Conservation (phyloP, 495 filamentous ascomycete species). For the Penicillium lagena region DNA sequence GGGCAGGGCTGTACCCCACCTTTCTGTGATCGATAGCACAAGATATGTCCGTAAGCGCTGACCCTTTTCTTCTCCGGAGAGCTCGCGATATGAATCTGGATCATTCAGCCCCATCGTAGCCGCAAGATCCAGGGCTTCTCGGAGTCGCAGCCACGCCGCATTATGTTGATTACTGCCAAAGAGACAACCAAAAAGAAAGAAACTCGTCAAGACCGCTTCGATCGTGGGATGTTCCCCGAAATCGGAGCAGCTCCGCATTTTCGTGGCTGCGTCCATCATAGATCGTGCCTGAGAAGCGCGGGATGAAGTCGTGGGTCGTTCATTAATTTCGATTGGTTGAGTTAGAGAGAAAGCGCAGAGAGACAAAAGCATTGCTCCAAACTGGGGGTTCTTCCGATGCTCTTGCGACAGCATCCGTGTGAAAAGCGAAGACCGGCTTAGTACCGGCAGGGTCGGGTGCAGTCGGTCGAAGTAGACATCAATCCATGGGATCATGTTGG, state of each 20-base stretch:
- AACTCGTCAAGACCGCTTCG: conserved; percentile 67
- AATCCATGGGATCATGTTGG: conserved; percentile 50
- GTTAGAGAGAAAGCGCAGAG: conserved; percentile 81
- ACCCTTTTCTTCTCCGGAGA: conserved; percentile 39
- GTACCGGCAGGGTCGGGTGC: conserved; percentile 73
- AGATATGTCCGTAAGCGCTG: conserved; percentile 43
- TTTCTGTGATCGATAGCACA: conserved; percentile 56
- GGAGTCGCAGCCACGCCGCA: conserved; percentile 51
- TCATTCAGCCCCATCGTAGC: conserved; percentile 54
- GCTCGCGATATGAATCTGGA: conserved; percentile 39
- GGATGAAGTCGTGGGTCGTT: conserved; percentile 32
- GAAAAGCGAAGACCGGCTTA: conserved; percentile 58
- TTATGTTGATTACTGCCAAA: conserved; percentile 59
- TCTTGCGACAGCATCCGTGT: conserved; percentile 54
- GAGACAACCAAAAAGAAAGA: conserved; percentile 71
- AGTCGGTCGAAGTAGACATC: conserved; percentile 81
- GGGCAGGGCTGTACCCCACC: conserved; percentile 17
- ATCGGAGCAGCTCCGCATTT: conserved; percentile 68
- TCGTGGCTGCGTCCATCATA: conserved; percentile 70
- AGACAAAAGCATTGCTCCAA: conserved; percentile 60
- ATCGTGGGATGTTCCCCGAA: conserved; percentile 68
- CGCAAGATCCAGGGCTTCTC: conserved; percentile 53
- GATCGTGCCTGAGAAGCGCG: conserved; percentile 47
- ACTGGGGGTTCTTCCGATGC: conserved; percentile 62
- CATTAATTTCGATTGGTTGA: conserved; percentile 61